Evolutionary conservation across 1,284 basidiomycete species (phyloP).

Genomic region (Pseudozyma hubeiensis): DNA sequence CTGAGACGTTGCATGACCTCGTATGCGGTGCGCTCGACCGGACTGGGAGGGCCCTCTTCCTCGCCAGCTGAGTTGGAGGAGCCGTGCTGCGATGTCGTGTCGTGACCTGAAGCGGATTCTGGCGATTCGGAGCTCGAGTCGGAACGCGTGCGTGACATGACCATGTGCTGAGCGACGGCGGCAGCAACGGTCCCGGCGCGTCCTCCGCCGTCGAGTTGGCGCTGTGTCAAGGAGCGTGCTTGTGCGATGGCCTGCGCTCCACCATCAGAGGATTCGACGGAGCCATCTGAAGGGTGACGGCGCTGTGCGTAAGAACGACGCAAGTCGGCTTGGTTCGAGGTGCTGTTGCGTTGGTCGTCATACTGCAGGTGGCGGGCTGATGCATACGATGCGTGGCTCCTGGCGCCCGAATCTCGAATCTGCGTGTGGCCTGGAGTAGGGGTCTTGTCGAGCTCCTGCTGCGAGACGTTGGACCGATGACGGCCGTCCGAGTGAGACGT

Average conservation of each 20-base stretch:
- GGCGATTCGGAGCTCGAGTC: conserved; percentile 52
- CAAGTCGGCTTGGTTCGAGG: conserved; percentile 28
- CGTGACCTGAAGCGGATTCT: conserved; percentile 43
- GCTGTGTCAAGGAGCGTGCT: conserved; percentile 37
- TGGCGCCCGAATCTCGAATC: conserved; percentile 18
- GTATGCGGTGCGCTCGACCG: conserved; percentile 78
- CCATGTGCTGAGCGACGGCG: conserved; percentile 26
- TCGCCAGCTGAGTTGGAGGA: conserved; percentile 72
- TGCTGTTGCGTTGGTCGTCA: conserved; percentile 5
- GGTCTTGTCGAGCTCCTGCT: conserved; percentile 55
- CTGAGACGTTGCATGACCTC: conserved; percentile 69
- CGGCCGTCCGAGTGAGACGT: conserved; percentile 1
- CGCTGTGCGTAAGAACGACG: conserved; percentile 27
- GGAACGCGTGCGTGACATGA: conserved; percentile 39
- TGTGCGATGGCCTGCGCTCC: conserved; percentile 34
- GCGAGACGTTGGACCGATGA: conserved; percentile 1
- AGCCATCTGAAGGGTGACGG: conserved; percentile 47
- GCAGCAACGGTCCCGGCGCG: conserved; percentile 28
- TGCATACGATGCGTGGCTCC: conserved; percentile 17
- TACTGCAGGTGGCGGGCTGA: conserved; percentile 28
- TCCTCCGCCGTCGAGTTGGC: conserved; percentile 31
- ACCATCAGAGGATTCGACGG: conserved; percentile 35
- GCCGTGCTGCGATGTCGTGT: conserved; percentile 75
- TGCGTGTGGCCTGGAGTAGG: conserved; percentile 55
- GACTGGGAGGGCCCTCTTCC: conserved; percentile 73